Percentiles rank a stretch among this genome's conserved stretches.
Evolutionary conservation across 352 stramenopile genomes (phyloP).

Genomic region (Blastocystis sp.): DNA sequence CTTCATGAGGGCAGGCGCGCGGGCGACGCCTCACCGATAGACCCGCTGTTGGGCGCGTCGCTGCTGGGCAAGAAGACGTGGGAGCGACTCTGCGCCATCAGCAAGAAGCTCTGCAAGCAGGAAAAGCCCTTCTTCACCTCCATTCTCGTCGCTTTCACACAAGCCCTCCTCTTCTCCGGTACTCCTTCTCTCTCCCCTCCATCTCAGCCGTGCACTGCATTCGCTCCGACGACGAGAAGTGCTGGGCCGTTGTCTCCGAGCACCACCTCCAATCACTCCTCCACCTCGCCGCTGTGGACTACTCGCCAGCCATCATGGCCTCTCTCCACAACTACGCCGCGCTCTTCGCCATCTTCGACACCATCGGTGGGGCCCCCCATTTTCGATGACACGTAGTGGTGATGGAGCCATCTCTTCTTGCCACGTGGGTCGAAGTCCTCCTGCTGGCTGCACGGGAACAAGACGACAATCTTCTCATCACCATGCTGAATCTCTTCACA

Average conservation of each 20-base stretch:
- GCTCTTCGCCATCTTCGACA: slow-evolving; percentile 38
- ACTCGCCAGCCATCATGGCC: too few relatives aligned
- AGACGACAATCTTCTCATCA: background rate
- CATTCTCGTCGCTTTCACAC: background rate
- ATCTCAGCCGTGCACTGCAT: background rate
- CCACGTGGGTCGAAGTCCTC: background rate
- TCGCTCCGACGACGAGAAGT: background rate
- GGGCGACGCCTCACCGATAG: background rate
- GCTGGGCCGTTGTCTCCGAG: background rate
- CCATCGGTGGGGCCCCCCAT: background rate
- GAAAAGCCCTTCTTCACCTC: background rate
- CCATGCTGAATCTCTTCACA: too few relatives aligned
- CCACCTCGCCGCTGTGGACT: background rate
- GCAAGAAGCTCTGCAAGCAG: background rate
- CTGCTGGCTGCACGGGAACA: background rate
- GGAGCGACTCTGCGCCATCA: background rate
- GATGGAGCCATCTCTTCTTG: background rate
- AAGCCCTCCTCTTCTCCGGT: background rate
- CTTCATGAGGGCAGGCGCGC: background rate
- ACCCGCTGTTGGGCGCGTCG: background rate
- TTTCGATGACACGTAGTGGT: background rate
- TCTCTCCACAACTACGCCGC: background rate
- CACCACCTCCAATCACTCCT: background rate
- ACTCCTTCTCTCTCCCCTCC: background rate
- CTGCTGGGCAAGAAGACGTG: slow-evolving; percentile 14